phyloP scores from a whole-genome alignment of 2,329 filamentous ascomycete species.

The Scedosporium apiospermum region DNA sequence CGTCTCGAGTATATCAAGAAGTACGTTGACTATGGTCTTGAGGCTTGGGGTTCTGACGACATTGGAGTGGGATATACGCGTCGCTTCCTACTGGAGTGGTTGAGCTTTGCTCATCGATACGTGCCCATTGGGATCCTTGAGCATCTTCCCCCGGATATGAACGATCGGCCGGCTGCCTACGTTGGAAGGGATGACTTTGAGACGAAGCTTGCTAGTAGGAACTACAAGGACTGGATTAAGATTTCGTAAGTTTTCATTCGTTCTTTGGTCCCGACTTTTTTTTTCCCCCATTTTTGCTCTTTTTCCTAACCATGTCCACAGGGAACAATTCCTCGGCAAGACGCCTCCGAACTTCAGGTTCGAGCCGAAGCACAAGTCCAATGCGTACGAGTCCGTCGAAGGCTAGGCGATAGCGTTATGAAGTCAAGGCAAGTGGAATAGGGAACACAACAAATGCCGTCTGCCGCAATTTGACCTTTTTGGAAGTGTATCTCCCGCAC shows the following conservation, averaged over 20 bases:
- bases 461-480: neutral
- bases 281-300: neutral
- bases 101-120: slow-evolving; percentile 89
- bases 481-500: too few relatives aligned
- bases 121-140: slow-evolving; percentile 84
- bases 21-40: slow-evolving; percentile 81
- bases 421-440: neutral
- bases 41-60: slow-evolving; percentile 94
- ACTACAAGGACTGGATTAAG: slow-evolving; percentile 98
- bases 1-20: slow-evolving; percentile 79
- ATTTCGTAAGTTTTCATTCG: slow-evolving; percentile 60
- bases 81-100: slow-evolving; percentile 87
- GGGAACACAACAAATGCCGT: neutral
- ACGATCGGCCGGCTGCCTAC: slow-evolving; percentile 81
- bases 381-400: slow-evolving; percentile 67
- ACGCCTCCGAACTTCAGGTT: slow-evolving; percentile 87
- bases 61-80: slow-evolving; percentile 84
- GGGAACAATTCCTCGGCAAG: slow-evolving; percentile 95
- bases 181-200: slow-evolving; percentile 82
- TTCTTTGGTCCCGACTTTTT: neutral
- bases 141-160: slow-evolving; percentile 75
- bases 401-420: slow-evolving; percentile 31
- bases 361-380: slow-evolving; percentile 95
- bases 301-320: slow-evolving; percentile 25
- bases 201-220: slow-evolving; percentile 79